A percentile compares a stretch with the other conserved stretches of the same genome.
phyloP scores from a whole-genome alignment of 1,284 basidiomycete genomes.

The Rhodotorula sp. region DNA sequence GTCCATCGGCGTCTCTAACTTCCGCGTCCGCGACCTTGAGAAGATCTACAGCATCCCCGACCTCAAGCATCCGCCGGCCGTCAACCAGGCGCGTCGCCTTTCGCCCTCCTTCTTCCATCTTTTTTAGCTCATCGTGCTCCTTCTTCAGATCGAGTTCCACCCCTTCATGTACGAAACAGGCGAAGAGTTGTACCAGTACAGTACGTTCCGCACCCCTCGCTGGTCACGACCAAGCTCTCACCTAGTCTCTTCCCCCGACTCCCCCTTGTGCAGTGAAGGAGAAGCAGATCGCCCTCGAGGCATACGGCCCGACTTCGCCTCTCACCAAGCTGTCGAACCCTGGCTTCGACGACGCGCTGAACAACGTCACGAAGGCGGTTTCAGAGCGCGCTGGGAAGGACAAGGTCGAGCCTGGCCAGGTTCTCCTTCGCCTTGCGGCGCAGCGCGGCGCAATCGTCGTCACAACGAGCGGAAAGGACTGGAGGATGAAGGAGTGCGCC shows the following conservation, averaged over 20 bases:
- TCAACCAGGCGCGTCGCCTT: constrained; percentile 70
- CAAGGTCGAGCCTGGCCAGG: constrained; percentile 33
- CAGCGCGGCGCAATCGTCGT: constrained; percentile 36
- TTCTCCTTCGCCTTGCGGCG: constrained; percentile 30
- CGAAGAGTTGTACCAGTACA: constrained; percentile 58
- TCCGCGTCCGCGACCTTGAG: constrained; percentile 63
- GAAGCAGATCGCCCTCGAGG: constrained; percentile 62
- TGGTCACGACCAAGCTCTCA: neutral
- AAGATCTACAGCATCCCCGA: constrained; percentile 58
- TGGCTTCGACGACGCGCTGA: constrained; percentile 22
- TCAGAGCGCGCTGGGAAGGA: constrained; percentile 6
- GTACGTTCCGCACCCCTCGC: constrained; percentile 44
- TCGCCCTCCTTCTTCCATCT: too few relatives aligned
- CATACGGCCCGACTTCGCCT: constrained; percentile 34
- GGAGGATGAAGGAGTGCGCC: constrained; percentile 33
- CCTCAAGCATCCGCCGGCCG: constrained; percentile 49
- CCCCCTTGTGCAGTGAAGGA: constrained; percentile 44
- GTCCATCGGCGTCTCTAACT: constrained; percentile 84
- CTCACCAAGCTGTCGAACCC: constrained; percentile 22
- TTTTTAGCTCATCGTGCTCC: constrained; percentile 44
- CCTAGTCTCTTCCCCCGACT: neutral
- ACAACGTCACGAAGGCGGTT: constrained; percentile 18
- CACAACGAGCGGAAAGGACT: constrained; percentile 38
- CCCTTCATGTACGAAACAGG: constrained; percentile 68
- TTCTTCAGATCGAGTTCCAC: constrained; percentile 68